Evolutionary conservation across 306 rosid genomes (phyloP).

Genomic region (Rosa chinensis): DNA sequence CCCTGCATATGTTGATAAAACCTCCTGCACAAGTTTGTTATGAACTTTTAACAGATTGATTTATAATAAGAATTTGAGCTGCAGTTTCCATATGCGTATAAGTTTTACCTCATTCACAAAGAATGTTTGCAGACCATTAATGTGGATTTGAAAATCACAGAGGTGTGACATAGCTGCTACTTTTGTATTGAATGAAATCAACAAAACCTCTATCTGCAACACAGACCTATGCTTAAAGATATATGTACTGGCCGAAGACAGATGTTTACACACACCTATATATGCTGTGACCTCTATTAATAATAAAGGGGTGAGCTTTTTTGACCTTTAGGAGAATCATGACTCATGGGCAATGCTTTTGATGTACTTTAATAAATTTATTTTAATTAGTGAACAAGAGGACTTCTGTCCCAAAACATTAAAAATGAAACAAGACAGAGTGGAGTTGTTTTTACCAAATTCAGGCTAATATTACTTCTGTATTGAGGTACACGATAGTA

Average conservation of each 20-base stretch:
- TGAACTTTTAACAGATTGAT: neutral
- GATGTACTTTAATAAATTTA: neutral
- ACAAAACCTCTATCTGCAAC: slow-evolving; percentile 13
- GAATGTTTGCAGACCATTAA: slow-evolving; percentile 58
- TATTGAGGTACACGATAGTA: neutral
- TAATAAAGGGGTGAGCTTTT: neutral
- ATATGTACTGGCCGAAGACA: slow-evolving; percentile 2
- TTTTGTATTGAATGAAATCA: slow-evolving; percentile 32
- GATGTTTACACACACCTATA: neutral
- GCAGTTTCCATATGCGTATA: neutral
- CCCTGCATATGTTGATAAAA: slow-evolving; percentile 44
- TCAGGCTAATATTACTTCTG: neutral
- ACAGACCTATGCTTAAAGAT: neutral
- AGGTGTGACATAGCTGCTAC: slow-evolving; percentile 42
- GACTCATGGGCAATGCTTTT: slow-evolving; percentile 11
- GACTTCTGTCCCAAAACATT: neutral
- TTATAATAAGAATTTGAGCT: neutral
- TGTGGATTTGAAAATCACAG: slow-evolving; percentile 50
- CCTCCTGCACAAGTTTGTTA: slow-evolving; percentile 41
- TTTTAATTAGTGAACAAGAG: slow-evolving; percentile 9
- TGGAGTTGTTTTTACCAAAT: neutral
- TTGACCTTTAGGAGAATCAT: slow-evolving; percentile 14
- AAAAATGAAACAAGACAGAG: neutral
- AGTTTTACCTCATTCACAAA: slow-evolving; percentile 49
- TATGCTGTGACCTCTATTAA: neutral